These are phyloP conservation scores for Carex cristatella DNA, from an alignment of 176 grass and related monocot species.

Conservation along the genomic window DNA sequence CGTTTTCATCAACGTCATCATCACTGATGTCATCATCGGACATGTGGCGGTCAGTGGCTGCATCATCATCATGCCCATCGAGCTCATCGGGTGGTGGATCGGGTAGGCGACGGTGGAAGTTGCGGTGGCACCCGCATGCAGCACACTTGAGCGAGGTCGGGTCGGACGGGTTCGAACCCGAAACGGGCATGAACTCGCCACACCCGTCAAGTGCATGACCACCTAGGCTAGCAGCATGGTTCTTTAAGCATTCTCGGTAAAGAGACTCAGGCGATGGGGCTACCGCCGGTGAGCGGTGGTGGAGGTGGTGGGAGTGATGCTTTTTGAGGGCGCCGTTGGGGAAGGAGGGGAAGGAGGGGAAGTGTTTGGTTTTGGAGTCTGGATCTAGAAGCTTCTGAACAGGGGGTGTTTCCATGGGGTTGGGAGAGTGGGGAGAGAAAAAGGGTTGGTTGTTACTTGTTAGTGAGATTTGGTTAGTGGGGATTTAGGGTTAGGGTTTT, in stretches of 20 bases:
- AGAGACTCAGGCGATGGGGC: neutral
- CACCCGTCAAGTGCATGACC: constrained; percentile 87
- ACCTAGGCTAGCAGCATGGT: constrained; percentile 84
- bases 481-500: constrained; percentile 37
- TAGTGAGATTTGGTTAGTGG: constrained; percentile 18
- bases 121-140: constrained; percentile 93
- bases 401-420: constrained; percentile 25
- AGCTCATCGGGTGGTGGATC: constrained; percentile 17
- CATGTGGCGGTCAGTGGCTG: constrained; percentile 19
- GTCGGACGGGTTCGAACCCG: constrained; percentile 37
- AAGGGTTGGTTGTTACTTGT: neutral
- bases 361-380: constrained; percentile 17
- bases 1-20: constrained; percentile 46
- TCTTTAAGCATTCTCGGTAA: constrained; percentile 97
- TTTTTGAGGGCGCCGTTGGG: constrained; percentile 84
- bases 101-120: constrained; percentile 74
- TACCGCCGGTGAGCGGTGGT: constrained; percentile 8
- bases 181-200: constrained; percentile 82
- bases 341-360: constrained; percentile 58
- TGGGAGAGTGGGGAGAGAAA: neutral
- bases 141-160: constrained; percentile 69
- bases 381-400: constrained; percentile 27
- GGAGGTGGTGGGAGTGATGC: constrained; percentile 33
- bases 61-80: constrained; percentile 9
- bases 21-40: constrained; percentile 42